A percentile compares a stretch with the other conserved stretches of the same genome.
Conservation (phyloP, 2,329 filamentous ascomycete genomes). For the Colletotrichum sidae region DNA sequence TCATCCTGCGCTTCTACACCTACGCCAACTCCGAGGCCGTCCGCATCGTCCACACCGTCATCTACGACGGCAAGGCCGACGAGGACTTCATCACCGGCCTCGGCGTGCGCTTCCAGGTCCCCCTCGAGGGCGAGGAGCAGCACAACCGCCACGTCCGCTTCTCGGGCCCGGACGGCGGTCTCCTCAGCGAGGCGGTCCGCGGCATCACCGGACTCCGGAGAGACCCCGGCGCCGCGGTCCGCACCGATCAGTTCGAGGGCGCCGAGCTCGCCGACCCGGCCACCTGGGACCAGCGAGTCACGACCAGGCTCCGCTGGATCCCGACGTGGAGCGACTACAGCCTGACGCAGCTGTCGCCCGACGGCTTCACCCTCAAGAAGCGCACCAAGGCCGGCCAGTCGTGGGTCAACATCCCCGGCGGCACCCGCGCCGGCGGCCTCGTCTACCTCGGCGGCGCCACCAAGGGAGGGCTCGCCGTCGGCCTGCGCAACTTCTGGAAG, state of each 20-base stretch:
- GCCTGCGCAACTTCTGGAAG: conserved; percentile 72
- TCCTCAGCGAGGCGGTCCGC: conserved; percentile 69
- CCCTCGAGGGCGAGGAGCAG: conserved; percentile 61
- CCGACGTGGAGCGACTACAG: conserved; percentile 69
- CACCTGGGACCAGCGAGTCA: conserved; percentile 60
- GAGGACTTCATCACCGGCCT: conserved; percentile 65
- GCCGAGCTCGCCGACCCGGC: conserved; percentile 53
- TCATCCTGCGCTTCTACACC: conserved; percentile 67
- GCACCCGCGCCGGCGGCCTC: conserved; percentile 65
- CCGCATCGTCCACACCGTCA: conserved; percentile 65
- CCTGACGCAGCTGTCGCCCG: conserved; percentile 67
- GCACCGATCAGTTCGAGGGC: conserved; percentile 63
- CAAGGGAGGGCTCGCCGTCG: conserved; percentile 68
- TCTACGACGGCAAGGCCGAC: conserved; percentile 62
- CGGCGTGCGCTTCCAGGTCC: conserved; percentile 67
- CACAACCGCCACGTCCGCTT: conserved; percentile 71
- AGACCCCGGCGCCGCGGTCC: conserved; percentile 63
- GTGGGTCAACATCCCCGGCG: conserved; percentile 69
- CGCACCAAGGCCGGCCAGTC: conserved; percentile 66
- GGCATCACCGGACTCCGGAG: conserved; percentile 69
- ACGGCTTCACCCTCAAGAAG: conserved; percentile 71
- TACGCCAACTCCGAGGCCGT: conserved; percentile 68
- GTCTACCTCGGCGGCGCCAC: conserved; percentile 69
- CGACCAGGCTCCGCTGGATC: conserved; percentile 64
- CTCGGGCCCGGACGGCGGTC: conserved; percentile 64